These are phyloP conservation scores for Tympanopsis confertula DNA, from an alignment of 2,329 filamentous ascomycete genomes.

Conservation along the genomic window DNA sequence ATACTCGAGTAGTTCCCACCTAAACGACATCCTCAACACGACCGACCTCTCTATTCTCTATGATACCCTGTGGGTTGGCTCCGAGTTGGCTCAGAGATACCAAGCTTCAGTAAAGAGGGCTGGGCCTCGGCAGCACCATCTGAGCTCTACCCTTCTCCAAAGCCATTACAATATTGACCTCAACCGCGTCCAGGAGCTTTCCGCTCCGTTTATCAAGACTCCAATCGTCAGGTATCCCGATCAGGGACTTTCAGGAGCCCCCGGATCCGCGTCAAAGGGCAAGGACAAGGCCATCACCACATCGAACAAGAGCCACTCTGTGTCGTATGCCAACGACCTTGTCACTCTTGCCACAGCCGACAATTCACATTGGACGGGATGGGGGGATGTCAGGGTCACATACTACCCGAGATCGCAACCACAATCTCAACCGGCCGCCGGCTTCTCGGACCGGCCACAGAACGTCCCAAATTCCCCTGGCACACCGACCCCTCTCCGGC, in stretches of 20 bases:
- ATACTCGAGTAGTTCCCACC: conserved; percentile 82
- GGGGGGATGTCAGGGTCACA: conserved; percentile 67
- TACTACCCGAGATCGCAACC: conserved; percentile 53
- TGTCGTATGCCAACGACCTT: conserved; percentile 73
- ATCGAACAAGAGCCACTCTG: conserved; percentile 33
- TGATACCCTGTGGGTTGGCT: conserved; percentile 66
- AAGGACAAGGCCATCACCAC: conserved; percentile 55
- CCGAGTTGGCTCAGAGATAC: conserved; percentile 83
- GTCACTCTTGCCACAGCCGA: conserved; percentile 57
- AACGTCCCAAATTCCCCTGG: conserved; percentile 37
- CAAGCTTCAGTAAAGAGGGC: conserved; percentile 76
- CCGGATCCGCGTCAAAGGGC: conserved; percentile 50
- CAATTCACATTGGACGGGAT: conserved; percentile 55
- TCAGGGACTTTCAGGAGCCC: conserved; percentile 38
- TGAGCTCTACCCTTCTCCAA: conserved; percentile 63
- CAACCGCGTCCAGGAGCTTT: conserved; percentile 74
- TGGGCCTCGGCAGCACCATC: conserved; percentile 48
- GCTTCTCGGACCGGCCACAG: conserved; percentile 11
- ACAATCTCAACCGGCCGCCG: conserved; percentile 14
- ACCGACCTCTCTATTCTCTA: conserved; percentile 71
- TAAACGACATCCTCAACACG: conserved; percentile 81
- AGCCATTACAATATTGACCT: conserved; percentile 75
- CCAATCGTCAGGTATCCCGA: conserved; percentile 39
- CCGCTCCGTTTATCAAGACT: conserved; percentile 71
- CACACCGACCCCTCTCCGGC: conserved; percentile 66